Conservation (phyloP, 108 stramenopile species). For the Cyclotella cryptica region DNA sequence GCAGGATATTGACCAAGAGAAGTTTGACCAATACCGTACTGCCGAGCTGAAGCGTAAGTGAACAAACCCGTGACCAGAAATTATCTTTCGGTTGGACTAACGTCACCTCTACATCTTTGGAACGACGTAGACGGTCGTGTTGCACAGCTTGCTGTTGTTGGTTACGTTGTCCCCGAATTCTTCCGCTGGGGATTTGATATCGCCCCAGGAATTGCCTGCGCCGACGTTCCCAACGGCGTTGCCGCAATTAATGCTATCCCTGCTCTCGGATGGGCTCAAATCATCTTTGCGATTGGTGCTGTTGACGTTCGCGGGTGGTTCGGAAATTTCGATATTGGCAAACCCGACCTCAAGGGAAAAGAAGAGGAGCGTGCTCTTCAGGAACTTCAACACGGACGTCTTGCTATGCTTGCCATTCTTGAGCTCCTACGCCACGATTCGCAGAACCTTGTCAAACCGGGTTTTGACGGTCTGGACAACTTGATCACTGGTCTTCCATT, state of each 20-base stretch:
- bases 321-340: slow-evolving; percentile 70
- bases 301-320: slow-evolving; percentile 69
- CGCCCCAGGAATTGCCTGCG: slow-evolving; percentile 71
- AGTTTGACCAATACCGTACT: slow-evolving; percentile 74
- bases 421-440: slow-evolving; percentile 46
- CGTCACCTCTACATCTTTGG: background rate
- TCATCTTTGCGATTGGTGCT: slow-evolving; percentile 78
- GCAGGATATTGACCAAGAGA: slow-evolving; percentile 58
- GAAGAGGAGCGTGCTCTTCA: slow-evolving; percentile 41
- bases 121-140: slow-evolving; percentile 61
- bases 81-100: background rate
- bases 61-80: background rate
- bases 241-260: slow-evolving; percentile 66
- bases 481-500: slow-evolving; percentile 49
- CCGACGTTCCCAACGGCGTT: slow-evolving; percentile 66
- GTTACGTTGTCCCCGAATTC: slow-evolving; percentile 70
- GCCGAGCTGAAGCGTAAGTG: slow-evolving; percentile 68
- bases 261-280: slow-evolving; percentile 78
- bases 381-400: slow-evolving; percentile 43
- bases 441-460: slow-evolving; percentile 25
- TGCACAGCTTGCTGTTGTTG: slow-evolving; percentile 70
- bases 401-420: slow-evolving; percentile 39
- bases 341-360: slow-evolving; percentile 46
- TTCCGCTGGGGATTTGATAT: slow-evolving; percentile 64
- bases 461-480: slow-evolving; percentile 40